Evolutionary conservation across 129 eudicot genomes (phyloP).

Genomic region (Helichrysum umbraculigerum): DNA sequence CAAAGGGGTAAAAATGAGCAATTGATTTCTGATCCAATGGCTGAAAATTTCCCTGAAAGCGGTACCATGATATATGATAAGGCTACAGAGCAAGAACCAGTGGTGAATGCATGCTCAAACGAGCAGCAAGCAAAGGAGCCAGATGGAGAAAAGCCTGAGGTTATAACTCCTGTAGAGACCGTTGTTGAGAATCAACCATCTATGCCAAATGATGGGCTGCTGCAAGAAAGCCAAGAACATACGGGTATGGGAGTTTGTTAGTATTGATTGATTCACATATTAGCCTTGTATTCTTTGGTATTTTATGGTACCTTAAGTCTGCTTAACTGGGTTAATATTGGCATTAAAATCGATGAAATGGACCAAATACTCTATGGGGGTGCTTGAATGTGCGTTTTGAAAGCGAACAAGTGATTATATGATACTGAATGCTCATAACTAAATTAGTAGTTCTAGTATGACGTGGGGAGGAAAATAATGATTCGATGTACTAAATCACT

Average conservation of each 20-base stretch:
- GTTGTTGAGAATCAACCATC: constrained; percentile 21
- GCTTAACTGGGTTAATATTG: not conserved
- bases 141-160: constrained; percentile 22
- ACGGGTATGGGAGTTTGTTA: constrained; percentile 19
- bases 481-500: not conserved
- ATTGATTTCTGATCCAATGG: constrained; percentile 31
- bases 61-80: constrained; percentile 6
- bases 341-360: not conserved
- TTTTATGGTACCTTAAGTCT: not conserved
- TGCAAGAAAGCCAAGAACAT: constrained; percentile 27
- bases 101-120: constrained; percentile 5
- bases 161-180: constrained; percentile 23
- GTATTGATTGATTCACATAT: not conserved
- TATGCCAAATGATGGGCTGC: constrained; percentile 24
- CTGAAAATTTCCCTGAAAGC: constrained; percentile 21
- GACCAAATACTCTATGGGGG: not conserved
- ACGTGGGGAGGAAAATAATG: not conserved
- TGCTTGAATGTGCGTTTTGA: not conserved
- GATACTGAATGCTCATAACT: not conserved
- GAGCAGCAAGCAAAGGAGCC: constrained; percentile 22
- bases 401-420: not conserved
- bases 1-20: constrained; percentile 17
- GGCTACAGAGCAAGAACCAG: constrained; percentile 15
- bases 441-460: not conserved
- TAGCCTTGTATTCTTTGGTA: not conserved